These are phyloP conservation scores for Trichoderma aggressivum DNA, from an alignment of 2,329 filamentous ascomycete species.

Conservation along the genomic window DNA sequence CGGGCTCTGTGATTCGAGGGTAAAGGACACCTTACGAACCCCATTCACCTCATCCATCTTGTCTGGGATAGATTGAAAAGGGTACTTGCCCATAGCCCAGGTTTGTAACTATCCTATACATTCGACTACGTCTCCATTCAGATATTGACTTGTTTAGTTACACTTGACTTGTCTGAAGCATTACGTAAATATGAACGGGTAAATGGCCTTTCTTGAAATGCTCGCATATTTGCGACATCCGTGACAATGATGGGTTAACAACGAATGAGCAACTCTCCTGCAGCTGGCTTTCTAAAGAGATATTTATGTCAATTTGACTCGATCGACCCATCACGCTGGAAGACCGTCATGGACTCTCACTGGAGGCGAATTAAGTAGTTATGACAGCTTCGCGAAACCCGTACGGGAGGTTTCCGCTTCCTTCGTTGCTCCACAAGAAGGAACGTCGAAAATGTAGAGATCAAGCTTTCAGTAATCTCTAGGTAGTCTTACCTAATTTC, in stretches of 20 bases:
- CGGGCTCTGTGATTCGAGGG: too few relatives aligned
- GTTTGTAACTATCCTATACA: neutral
- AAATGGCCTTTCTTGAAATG: neutral
- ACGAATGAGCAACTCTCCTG: neutral
- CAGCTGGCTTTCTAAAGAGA: neutral
- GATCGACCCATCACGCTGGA: neutral
- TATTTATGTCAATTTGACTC: neutral
- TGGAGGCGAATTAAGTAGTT: neutral
- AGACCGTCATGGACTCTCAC: fast-evolving
- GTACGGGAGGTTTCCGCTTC: neutral
- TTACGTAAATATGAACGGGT: neutral
- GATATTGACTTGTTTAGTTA: neutral
- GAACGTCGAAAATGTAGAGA: too few relatives aligned
- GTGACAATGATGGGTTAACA: neutral
- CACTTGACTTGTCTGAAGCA: neutral
- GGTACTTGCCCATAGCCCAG: neutral
- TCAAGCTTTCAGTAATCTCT: too few relatives aligned
- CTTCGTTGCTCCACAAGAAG: too few relatives aligned
- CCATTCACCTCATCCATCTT: neutral
- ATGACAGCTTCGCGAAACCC: neutral
- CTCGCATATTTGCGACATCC: neutral
- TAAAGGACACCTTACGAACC: too few relatives aligned
- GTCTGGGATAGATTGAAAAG: neutral
- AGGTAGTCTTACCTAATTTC: too few relatives aligned
- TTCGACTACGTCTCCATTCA: neutral